Percentiles rank a stretch among this genome's conserved stretches.
Evolutionary conservation across 169 alveolate genomes (phyloP).

Genomic region (Cryptosporidium sp.): DNA sequence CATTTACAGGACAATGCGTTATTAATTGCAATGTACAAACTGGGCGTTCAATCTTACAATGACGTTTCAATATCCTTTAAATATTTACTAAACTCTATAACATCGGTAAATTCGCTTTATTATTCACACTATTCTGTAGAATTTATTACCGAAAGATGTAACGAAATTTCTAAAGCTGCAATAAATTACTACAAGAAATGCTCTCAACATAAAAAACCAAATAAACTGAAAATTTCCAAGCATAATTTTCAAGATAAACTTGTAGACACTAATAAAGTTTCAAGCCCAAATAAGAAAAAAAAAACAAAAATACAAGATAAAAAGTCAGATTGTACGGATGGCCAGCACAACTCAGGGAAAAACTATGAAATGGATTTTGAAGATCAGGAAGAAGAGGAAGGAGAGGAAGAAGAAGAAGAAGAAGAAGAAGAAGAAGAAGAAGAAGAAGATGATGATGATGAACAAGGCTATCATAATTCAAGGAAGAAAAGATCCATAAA

Average conservation of each 20-base stretch:
- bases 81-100: slow-evolving; percentile 12
- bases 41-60: slow-evolving; percentile 54
- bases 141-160: slow-evolving; percentile 55
- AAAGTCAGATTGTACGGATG: slow-evolving; percentile 6
- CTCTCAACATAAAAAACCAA: neutral
- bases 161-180: slow-evolving; percentile 64
- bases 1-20: slow-evolving; percentile 42
- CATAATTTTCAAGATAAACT: neutral
- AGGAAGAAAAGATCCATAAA: slow-evolving; percentile 29
- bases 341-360: neutral
- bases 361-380: slow-evolving; percentile 8
- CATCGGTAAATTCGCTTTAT: slow-evolving; percentile 41
- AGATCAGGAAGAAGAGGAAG: slow-evolving; percentile 7
- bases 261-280: neutral
- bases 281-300: slow-evolving; percentile 11
- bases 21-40: slow-evolving; percentile 41
- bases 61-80: slow-evolving; percentile 55
- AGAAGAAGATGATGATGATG: neutral
- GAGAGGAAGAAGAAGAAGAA: too few species aligned
- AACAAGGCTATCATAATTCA: slow-evolving; percentile 2
- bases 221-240: neutral
- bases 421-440: neutral
- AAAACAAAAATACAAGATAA: neutral
- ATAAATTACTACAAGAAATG: slow-evolving; percentile 28
- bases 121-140: slow-evolving; percentile 45